Conservation (phyloP, 2,329 filamentous ascomycete species). For the Ophiostoma pallidulum region DNA sequence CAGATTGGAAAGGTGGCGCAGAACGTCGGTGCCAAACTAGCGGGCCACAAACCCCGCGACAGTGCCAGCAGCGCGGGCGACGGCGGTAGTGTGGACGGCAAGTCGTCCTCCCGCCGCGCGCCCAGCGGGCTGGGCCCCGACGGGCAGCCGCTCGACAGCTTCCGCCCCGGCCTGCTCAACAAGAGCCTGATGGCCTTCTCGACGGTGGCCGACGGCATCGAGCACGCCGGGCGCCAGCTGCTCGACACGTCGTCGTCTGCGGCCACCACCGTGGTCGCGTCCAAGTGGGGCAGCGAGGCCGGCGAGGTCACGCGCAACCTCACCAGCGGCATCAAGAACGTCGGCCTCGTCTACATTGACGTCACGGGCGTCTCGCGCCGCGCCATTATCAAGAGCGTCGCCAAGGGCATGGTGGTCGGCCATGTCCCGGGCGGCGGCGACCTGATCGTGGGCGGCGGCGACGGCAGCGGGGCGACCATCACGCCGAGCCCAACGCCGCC, state of each 20-base stretch:
- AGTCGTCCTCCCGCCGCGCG: slow-evolving; percentile 15
- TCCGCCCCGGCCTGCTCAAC: slow-evolving; percentile 89
- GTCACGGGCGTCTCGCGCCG: slow-evolving; percentile 83
- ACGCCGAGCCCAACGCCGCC: slow-evolving; percentile 12
- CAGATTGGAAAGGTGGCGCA: slow-evolving; percentile 77
- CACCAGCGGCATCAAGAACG: slow-evolving; percentile 86
- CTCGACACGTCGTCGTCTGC: slow-evolving; percentile 65
- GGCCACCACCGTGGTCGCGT: slow-evolving; percentile 78
- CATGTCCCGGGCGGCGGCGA: slow-evolving; percentile 65
- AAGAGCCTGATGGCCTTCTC: slow-evolving; percentile 95
- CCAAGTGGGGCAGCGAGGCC: slow-evolving; percentile 80
- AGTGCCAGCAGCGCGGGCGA: neutral
- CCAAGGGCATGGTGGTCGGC: slow-evolving; percentile 90
- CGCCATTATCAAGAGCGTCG: slow-evolving; percentile 88
- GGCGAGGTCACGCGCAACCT: slow-evolving; percentile 66
- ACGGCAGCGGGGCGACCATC: slow-evolving; percentile 23
- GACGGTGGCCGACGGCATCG: slow-evolving; percentile 87
- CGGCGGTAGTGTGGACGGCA: neutral
- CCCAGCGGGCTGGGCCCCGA: slow-evolving; percentile 58
- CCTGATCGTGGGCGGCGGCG: slow-evolving; percentile 59
- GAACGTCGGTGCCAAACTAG: slow-evolving; percentile 71
- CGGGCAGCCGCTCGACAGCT: slow-evolving; percentile 52
- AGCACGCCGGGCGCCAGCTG: slow-evolving; percentile 72
- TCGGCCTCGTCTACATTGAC: slow-evolving; percentile 94
- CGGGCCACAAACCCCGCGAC: slow-evolving; percentile 24